Evolutionary conservation across 768 basidiomycete genomes (phyloP), one percentile per base, ranked within the genome.

Genomic region (Suillus decipiens): DNA sequence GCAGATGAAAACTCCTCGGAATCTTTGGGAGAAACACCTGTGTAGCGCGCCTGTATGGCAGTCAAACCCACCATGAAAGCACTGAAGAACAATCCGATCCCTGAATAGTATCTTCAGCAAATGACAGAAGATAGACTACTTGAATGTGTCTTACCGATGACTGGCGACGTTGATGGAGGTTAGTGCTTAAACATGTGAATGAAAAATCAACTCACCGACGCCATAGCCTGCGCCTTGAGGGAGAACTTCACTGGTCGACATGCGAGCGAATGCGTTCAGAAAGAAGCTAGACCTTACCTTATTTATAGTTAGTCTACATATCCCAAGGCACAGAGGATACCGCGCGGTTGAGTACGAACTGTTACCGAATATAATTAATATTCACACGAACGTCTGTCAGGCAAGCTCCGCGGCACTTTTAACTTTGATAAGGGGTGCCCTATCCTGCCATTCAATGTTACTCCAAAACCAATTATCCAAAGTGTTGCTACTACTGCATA

Each of bases 141-240:
- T 28, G 28, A 7, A 31, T 10, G 28, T 59, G 54, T 12, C 78
- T 50, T 68, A 85, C 85, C 85, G 61, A 87, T 80, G 66, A 86
- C 85, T 86, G 67, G 51, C n/a, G 24, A 51, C 15, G 1, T 33
- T 56, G 61, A 19, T 10, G 56, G 50, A 58, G 56, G n/a, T 50
- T 24, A 60, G 36, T 43, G 7, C 56, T 24, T 60, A 4, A 37
- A 64, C 57, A 9, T 53, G 60, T 28, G 50, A 59, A 48, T 61
- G 31, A 39, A 14, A 22, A 41, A 41, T 17, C 33, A 34, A 72
- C 84, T 67, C 68, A 89, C 89, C 88, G 62, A 91, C 91, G 48
- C 92, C 92, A 81, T 93, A 94, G 41, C 93, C 92, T 15, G 90
- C 92, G 39, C 89, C 90, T 78, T 91, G 88, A 28, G 92, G 92